Percentiles rank a stretch among this genome's conserved stretches.
Evolutionary conservation across 371 early-diverging fungal genomes (phyloP).

Genomic region (Cokeromyces recurvatus): DNA sequence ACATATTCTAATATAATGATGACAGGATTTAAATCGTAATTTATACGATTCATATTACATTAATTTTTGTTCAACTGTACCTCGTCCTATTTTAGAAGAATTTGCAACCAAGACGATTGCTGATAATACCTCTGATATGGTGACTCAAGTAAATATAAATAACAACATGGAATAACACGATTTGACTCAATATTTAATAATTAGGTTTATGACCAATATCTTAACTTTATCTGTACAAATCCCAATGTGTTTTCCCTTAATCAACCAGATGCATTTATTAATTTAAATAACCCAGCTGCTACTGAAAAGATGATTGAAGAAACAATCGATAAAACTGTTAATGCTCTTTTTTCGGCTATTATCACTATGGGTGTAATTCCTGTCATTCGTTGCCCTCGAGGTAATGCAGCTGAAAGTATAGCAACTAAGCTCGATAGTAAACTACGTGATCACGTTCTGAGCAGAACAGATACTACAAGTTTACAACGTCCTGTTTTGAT

Average conservation of each 20-base stretch:
- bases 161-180: no score
- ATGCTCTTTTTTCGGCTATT: conserved; percentile 85
- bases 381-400: conserved; percentile 84
- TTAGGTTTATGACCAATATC: conserved; percentile 96
- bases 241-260: conserved; percentile 94
- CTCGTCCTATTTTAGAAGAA: conserved; percentile 90
- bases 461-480: conserved; percentile 67
- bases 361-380: conserved; percentile 91
- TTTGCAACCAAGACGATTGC: conserved; percentile 80
- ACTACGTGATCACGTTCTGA: conserved; percentile 85
- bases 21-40: conserved; percentile 82
- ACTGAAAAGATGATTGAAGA: conserved; percentile 77
- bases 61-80: conserved; percentile 88
- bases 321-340: conserved; percentile 73
- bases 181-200: no score
- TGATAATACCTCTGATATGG: conserved; percentile 64
- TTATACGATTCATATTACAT: conserved; percentile 95
- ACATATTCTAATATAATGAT: no score
- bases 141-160: conserved; percentile 74
- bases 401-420: conserved; percentile 92
- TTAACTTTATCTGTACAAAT: conserved; percentile 92
- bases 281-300: conserved; percentile 75
- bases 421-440: conserved; percentile 84
- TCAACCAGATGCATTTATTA: conserved; percentile 73
- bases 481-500: conserved; percentile 77